phyloP scores from a whole-genome alignment of 148 eudicot genomes.

The Camellia japonica region DNA sequence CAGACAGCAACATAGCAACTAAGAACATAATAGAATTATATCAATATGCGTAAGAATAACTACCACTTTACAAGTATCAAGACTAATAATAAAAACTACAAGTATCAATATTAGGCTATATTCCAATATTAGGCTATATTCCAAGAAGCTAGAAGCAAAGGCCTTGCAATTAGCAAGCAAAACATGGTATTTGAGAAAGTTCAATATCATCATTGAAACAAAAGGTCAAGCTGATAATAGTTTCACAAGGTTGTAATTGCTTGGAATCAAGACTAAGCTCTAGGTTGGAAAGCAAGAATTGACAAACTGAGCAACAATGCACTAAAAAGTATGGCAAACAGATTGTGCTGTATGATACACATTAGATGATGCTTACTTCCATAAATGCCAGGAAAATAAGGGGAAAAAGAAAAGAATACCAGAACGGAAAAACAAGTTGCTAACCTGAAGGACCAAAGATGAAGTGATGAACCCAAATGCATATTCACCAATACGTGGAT shows the following conservation, averaged over 20 bases:
- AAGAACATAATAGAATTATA: too few relatives aligned
- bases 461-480: slow-evolving; percentile 42
- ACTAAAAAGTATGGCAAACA: neutral
- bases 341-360: too few relatives aligned
- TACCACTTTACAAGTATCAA: too few relatives aligned
- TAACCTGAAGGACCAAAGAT: slow-evolving; percentile 38
- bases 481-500: slow-evolving; percentile 44
- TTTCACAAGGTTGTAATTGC: neutral
- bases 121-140: too few relatives aligned
- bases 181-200: neutral
- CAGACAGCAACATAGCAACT: too few relatives aligned
- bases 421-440: neutral
- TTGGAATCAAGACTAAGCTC: neutral
- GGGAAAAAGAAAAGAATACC: too few relatives aligned
- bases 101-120: too few relatives aligned
- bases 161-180: neutral
- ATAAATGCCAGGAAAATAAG: too few relatives aligned
- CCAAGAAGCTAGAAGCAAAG: neutral
- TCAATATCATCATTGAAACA: neutral
- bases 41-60: too few relatives aligned
- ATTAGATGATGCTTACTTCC: too few relatives aligned
- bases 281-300: neutral
- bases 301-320: neutral
- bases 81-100: too few relatives aligned
- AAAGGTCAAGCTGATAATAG: neutral